phyloP scores from a whole-genome alignment of 495 filamentous ascomycete species.

The Aspergillus ostianus region DNA sequence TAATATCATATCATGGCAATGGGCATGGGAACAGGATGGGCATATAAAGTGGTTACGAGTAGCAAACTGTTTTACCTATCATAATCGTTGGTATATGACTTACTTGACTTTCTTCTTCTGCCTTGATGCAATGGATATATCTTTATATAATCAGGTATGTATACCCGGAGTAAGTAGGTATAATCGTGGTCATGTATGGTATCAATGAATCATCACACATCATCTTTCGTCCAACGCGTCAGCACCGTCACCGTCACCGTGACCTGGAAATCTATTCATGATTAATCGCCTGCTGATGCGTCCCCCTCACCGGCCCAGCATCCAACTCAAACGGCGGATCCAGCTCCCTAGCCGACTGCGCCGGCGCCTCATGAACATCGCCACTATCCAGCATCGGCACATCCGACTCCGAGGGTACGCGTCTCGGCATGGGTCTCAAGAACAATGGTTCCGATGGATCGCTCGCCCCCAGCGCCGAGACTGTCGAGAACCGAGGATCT shows the following conservation, averaged over 20 bases:
- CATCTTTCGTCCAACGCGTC: background rate
- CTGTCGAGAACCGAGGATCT: constrained; percentile 5
- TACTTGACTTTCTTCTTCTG: no score
- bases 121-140: background rate
- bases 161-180: no score
- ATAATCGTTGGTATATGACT: constrained; percentile 1
- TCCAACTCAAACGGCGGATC: constrained; percentile 21
- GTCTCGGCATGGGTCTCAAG: constrained; percentile 6
- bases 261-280: no score
- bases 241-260: no score
- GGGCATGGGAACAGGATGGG: background rate
- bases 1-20: constrained; percentile 9
- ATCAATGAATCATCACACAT: constrained; percentile 8
- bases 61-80: background rate
- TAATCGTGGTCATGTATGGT: no score
- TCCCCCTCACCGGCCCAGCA: constrained; percentile 19
- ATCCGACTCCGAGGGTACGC: constrained; percentile 16
- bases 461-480: constrained; percentile 10
- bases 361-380: constrained; percentile 22
- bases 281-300: constrained; percentile 22
- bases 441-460: constrained; percentile 13
- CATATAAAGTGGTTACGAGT: background rate
- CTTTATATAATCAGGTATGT: background rate
- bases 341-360: constrained; percentile 2
- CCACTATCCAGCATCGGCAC: constrained; percentile 26